Evolutionary conservation across 768 basidiomycete genomes (phyloP), one percentile per base, ranked within the genome.

Genomic region (Kwoniella pini): DNA sequence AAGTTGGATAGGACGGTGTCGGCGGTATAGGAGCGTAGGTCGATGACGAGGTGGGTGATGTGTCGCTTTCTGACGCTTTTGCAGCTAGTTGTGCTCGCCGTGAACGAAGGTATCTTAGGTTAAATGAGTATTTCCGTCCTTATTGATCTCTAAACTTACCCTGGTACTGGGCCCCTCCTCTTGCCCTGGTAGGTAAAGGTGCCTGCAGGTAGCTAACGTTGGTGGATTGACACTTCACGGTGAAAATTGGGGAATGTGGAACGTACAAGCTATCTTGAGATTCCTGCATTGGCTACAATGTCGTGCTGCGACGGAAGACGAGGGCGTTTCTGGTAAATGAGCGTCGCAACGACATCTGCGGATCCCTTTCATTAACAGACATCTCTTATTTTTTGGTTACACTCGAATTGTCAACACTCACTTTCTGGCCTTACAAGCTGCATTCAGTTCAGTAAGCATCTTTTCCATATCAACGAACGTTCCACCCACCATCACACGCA

Each of bases 361-460:
- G 44, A 9, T 46, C 31, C 12, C 48, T 19, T 5, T 17, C 10
- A 31, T 7, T 12, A 24, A 33, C 21, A 38, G 36, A 38, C n/a
- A n/a, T n/a, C n/a, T n/a, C n/a, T n/a, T n/a, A n/a, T n/a, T n/a
- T n/a, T n/a, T 17, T 43, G 42, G 15, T 19, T 43, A 21, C 42
- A n/a, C n/a, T n/a, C n/a, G n/a, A n/a, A n/a, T n/a, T n/a, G n/a
- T n/a, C n/a, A n/a, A n/a, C n/a, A 50, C 48, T n/a, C 27, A 50
- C 48, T 50, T 50, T 19, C 48, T 50, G 13, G 48, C 48, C 27
- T 50, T 50, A 50, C 48, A 50, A 31, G 48, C 48, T 50, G 30
- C 5, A 4, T 6, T 26, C 6, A 10, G 42, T 10, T 11, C 6
- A 43, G 42, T 43, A 9, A 43, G 19, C n/a, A 43, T 11, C 6